phyloP scores from a whole-genome alignment of 768 basidiomycete genomes.

The Podaxis rugospora region DNA sequence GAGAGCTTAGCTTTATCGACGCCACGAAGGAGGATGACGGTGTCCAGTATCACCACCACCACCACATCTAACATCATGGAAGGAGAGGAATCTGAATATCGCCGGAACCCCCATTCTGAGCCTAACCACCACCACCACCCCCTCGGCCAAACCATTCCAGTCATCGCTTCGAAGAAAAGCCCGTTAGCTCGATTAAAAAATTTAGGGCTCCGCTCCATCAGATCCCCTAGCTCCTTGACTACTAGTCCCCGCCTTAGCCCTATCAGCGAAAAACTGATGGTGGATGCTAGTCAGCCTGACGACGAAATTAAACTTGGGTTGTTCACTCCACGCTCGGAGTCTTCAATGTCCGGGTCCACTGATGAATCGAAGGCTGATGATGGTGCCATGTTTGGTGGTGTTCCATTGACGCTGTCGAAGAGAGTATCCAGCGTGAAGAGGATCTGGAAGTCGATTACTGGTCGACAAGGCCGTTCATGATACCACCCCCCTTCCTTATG shows the following conservation, averaged over 20 bases:
- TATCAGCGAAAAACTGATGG: neutral
- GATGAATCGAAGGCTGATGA: neutral
- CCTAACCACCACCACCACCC: no score
- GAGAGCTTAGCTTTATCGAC: neutral
- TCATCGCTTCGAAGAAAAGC: neutral
- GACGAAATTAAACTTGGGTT: neutral
- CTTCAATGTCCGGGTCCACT: neutral
- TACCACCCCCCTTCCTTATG: neutral
- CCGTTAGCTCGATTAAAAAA: neutral
- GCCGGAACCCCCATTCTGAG: neutral
- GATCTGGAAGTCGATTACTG: conserved; percentile 1
- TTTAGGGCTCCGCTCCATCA: conserved; percentile 1
- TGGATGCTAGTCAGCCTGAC: neutral
- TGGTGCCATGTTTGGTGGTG: neutral
- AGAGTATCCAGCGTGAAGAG: neutral
- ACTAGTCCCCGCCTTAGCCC: neutral
- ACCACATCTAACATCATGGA: neutral
- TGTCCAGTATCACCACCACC: neutral
- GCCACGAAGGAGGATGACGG: neutral
- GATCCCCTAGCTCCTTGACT: neutral
- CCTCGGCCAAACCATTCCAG: neutral
- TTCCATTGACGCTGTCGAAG: neutral
- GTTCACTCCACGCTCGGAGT: neutral
- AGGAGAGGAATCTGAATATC: neutral
- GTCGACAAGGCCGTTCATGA: neutral